These are phyloP conservation scores for Iodosphaeria phyllophila DNA, from an alignment of 2,329 filamentous ascomycete genomes.

Conservation along the genomic window DNA sequence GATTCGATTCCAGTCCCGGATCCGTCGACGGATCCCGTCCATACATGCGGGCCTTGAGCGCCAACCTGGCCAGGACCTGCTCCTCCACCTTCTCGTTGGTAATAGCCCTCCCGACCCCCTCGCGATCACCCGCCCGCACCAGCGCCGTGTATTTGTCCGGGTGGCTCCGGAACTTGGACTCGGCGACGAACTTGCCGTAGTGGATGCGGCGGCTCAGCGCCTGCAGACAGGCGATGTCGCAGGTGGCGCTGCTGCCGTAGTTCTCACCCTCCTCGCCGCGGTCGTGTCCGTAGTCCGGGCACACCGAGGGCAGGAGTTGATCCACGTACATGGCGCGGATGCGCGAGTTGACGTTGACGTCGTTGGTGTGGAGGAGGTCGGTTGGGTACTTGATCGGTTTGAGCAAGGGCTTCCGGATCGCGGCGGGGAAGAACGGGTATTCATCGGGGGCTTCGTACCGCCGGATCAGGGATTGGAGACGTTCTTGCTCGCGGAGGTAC, in stretches of 20 bases:
- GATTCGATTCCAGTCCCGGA: too few species aligned
- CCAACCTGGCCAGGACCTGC: constrained; percentile 73
- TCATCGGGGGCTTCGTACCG: constrained; percentile 94
- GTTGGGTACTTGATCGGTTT: constrained; percentile 72
- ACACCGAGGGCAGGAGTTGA: constrained; percentile 68
- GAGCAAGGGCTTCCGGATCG: constrained; percentile 65
- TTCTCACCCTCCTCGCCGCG: constrained; percentile 79
- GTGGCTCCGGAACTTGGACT: constrained; percentile 81
- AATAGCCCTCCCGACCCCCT: constrained; percentile 75
- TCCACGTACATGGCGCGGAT: constrained; percentile 76
- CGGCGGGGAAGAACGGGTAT: constrained; percentile 86
- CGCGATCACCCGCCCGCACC: constrained; percentile 63
- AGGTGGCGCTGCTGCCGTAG: constrained; percentile 82
- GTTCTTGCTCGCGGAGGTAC: constrained; percentile 80
- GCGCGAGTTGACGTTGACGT: constrained; percentile 75
- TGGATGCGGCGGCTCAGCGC: constrained; percentile 81
- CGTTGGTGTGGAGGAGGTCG: constrained; percentile 73
- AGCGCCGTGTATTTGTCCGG: constrained; percentile 61
- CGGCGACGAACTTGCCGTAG: constrained; percentile 96
- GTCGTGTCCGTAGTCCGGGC: constrained; percentile 62
- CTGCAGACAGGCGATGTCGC: constrained; percentile 80
- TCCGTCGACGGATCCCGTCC: constrained; percentile 67
- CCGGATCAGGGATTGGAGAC: constrained; percentile 77
- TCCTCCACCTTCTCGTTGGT: constrained; percentile 78
- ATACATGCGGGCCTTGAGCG: constrained; percentile 83